Base-by-base conservation (phyloP, 139 green algal species). In the Tetradesmus obliquus region DNA sequence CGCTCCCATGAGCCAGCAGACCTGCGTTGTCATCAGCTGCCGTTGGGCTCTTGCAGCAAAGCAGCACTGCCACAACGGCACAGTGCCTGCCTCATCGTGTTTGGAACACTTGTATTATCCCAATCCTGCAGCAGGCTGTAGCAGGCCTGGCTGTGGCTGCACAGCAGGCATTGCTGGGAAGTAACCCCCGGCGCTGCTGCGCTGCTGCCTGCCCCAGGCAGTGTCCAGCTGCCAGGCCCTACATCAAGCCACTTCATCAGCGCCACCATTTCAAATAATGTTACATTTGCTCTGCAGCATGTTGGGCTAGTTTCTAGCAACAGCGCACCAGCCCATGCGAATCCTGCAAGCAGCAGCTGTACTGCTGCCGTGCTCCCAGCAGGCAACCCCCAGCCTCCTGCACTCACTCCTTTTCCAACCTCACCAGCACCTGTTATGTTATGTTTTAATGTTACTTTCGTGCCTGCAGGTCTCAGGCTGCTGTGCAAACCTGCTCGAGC, bases 401-500 rank as follows among this genome's bases (percentile, higher is more conserved):
- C 60, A 45, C 60, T 71, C 60, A 71, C 19, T 19, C 60, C 32
- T 45, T 45, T 45, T 45, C 32, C 32, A 45, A 45, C 32, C 32
- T 45, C 32, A 45, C 32, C 32, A 45, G 32, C 32, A 45, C 32
- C 32, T 45, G 32, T 45, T 45, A 45, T 45, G 32, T 45, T 45
- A 45, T 45, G 32, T 45, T 45, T 45, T 45, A 45, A 45, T 45
- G 2, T 71, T 13, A 71, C 19, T 4, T 71, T 71, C 8, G 7
- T 57, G 71, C 57, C 62, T 45, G 55, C 62, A 89, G 84, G 84
- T 89, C 9, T 62, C 84, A 1, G 84, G 84, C 69, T 82, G 84
- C 51, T 62, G 8, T 62, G 84, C 84, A 17, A 55, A 89, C 17
- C 62, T 89, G 12, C 45, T 89, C 24, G 17, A 81, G 32, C 60